phyloP scores from a whole-genome alignment of 108 stramenopile species.

The Cyclostephanos tholiformis region DNA sequence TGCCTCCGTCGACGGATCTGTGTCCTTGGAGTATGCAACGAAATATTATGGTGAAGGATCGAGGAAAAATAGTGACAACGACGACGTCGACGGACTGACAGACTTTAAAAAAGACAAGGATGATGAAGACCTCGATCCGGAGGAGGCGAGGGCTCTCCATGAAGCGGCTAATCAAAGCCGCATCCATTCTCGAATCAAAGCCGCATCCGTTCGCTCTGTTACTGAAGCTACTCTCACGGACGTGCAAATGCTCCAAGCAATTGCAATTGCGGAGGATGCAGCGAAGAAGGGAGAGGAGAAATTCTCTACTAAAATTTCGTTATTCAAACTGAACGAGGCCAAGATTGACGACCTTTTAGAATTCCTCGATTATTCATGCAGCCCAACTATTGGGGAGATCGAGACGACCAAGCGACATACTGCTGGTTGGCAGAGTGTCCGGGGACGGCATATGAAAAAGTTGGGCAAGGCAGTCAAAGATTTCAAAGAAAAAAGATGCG shows the following conservation, averaged over 20 bases:
- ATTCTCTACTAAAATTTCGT: constrained; percentile 44
- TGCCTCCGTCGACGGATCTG: constrained; percentile 42
- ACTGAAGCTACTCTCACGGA: constrained; percentile 44
- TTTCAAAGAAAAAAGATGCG: constrained; percentile 28
- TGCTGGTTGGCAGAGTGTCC: constrained; percentile 40
- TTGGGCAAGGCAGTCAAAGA: constrained; percentile 37
- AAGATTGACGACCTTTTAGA: constrained; percentile 44
- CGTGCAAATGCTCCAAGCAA: constrained; percentile 54
- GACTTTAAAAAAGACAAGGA: constrained; percentile 41
- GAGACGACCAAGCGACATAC: not conserved
- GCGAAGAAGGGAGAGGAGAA: constrained; percentile 47
- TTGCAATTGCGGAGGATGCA: constrained; percentile 50
- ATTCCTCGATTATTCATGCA: constrained; percentile 29
- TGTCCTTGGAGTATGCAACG: constrained; percentile 18
- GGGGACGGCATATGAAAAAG: constrained; percentile 36
- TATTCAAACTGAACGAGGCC: constrained; percentile 47
- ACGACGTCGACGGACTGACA: constrained; percentile 29
- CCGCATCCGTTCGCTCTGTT: constrained; percentile 46
- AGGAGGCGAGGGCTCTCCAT: constrained; percentile 34
- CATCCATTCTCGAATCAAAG: constrained; percentile 49
- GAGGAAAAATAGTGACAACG: constrained; percentile 23
- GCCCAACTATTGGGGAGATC: constrained; percentile 6
- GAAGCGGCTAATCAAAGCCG: constrained; percentile 48
- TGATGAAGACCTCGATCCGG: constrained; percentile 35
- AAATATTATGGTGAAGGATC: constrained; percentile 25